A percentile compares a stretch with the other conserved stretches of the same genome.
phyloP scores from a whole-genome alignment of 2,329 filamentous ascomycete species.

The Whalleya microplaca region DNA sequence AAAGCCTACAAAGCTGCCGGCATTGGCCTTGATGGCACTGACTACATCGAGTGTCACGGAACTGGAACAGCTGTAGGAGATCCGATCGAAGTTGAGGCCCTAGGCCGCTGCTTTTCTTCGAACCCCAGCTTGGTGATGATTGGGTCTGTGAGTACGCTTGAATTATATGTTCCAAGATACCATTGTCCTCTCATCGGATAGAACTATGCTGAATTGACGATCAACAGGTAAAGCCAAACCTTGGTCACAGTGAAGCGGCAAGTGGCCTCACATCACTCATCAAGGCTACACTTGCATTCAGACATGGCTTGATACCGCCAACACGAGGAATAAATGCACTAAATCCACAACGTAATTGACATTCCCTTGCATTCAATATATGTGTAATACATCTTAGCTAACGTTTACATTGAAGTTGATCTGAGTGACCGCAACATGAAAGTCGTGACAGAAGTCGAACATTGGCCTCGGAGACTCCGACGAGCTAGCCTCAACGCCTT shows the following conservation, averaged over 20 bases:
- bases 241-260: slow-evolving; percentile 25
- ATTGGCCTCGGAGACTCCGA: slow-evolving; percentile 4
- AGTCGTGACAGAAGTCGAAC: neutral
- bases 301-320: slow-evolving; percentile 17
- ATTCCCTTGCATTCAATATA: too few relatives aligned
- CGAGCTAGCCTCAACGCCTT: slow-evolving; percentile 14
- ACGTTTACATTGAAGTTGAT: too few relatives aligned
- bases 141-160: too few relatives aligned
- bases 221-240: slow-evolving; percentile 20
- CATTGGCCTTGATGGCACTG: slow-evolving; percentile 27
- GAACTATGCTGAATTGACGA: too few relatives aligned
- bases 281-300: slow-evolving; percentile 17
- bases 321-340: slow-evolving; percentile 8
- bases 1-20: slow-evolving; percentile 40
- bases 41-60: slow-evolving; percentile 38
- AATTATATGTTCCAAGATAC: too few relatives aligned
- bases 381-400: too few relatives aligned
- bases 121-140: slow-evolving; percentile 5
- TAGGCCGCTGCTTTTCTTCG: slow-evolving; percentile 10
- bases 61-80: slow-evolving; percentile 34
- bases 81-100: slow-evolving; percentile 30
- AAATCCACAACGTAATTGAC: too few relatives aligned
- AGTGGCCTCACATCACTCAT: slow-evolving; percentile 23
- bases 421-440: neutral
- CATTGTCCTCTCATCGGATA: too few relatives aligned